phyloP scores from a whole-genome alignment of 2,329 filamentous ascomycete genomes.

The Exophiala sideris region DNA sequence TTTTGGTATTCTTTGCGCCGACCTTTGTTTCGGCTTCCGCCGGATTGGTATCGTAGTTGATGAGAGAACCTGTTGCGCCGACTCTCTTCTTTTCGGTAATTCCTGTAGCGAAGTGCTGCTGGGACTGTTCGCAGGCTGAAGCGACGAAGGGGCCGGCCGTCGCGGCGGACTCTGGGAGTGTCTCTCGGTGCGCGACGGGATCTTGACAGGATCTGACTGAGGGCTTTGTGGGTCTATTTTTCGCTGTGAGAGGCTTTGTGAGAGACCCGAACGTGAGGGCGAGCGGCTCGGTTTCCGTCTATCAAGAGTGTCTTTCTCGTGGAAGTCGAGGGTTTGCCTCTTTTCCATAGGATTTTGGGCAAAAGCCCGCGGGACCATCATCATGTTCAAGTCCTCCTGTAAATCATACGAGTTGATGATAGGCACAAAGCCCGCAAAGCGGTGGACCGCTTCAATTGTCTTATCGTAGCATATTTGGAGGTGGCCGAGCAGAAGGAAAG shows the following conservation, averaged over 20 bases:
- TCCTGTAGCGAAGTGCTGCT: background rate
- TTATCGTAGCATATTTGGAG: background rate
- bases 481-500: background rate
- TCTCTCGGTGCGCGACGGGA: constrained; percentile 9
- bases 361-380: constrained; percentile 44
- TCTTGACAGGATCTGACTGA: constrained; percentile 19
- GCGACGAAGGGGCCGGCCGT: constrained; percentile 11
- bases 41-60: constrained; percentile 58
- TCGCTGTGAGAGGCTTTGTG: constrained; percentile 14
- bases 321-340: constrained; percentile 24
- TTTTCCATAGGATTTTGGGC: constrained; percentile 35
- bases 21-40: constrained; percentile 38
- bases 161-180: background rate
- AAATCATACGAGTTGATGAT: background rate
- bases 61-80: constrained; percentile 45
- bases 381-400: constrained; percentile 18
- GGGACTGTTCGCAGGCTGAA: constrained; percentile 5
- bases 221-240: constrained; percentile 2
- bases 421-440: background rate
- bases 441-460: background rate
- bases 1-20: constrained; percentile 39
- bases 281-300: constrained; percentile 7
- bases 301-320: constrained; percentile 15
- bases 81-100: constrained; percentile 17
- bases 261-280: constrained; percentile 13